Evolutionary conservation across 2,329 filamentous ascomycete species (phyloP).

Genomic region (Trichoderma gracile): DNA sequence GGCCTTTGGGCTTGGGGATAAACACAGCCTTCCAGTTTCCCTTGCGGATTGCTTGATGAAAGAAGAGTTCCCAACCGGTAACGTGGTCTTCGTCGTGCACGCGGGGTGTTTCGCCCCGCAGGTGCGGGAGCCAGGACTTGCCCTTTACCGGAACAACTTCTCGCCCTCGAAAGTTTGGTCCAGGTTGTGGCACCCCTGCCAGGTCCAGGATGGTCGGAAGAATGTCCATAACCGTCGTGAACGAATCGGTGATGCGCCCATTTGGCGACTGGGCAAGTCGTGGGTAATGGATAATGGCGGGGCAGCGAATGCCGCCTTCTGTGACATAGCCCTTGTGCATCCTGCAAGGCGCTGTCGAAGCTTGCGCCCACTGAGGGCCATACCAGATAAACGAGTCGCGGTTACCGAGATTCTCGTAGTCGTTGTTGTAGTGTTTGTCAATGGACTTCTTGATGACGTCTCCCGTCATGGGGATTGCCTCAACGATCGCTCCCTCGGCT

Average conservation of each 20-base stretch:
- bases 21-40: constrained; percentile 19
- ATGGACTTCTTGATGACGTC: constrained; percentile 50
- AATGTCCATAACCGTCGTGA: constrained; percentile 20
- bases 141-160: constrained; percentile 16
- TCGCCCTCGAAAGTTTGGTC: neutral
- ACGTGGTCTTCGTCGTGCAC: constrained; percentile 16
- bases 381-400: constrained; percentile 62
- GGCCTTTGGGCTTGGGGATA: constrained; percentile 11
- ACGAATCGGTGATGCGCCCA: constrained; percentile 8
- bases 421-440: constrained; percentile 54
- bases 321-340: constrained; percentile 45
- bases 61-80: constrained; percentile 17
- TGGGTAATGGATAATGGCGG: constrained; percentile 14
- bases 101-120: neutral
- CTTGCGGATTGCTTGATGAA: constrained; percentile 17
- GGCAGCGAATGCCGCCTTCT: constrained; percentile 47
- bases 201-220: constrained; percentile 15
- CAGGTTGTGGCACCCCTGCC: constrained; percentile 3
- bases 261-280: neutral
- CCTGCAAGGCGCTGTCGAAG: constrained; percentile 41
- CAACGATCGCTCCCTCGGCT: constrained; percentile 59
- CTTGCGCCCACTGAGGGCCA: constrained; percentile 55
- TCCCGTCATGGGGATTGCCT: constrained; percentile 45
- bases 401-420: constrained; percentile 56
- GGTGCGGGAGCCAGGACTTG: constrained; percentile 8